Evolutionary conservation across 108 stramenopile species (phyloP), one percentile per base, ranked within the genome.

Genomic region (Stephanodiscus triporus): DNA sequence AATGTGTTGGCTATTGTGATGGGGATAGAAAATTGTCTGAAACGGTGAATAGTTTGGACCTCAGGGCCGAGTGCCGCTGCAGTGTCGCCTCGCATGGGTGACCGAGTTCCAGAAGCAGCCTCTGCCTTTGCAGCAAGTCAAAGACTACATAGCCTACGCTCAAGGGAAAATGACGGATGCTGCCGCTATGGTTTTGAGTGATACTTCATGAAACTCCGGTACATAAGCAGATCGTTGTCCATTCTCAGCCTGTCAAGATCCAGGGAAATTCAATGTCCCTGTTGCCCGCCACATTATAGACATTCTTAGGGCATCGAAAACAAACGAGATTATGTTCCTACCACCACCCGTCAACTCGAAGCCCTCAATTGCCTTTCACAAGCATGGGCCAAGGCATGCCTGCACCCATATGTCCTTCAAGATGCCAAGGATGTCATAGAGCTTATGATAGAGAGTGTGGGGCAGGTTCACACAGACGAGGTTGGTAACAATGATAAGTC

Each of bases 361-460:
- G 93, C 92, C 13, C 72, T 99, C 55, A 95, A 98, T 48, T 91
- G 94, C 16, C 77, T 96, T 2, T 87, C 94, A 9, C 96, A 99
- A 80, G 99, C 98, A 17, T 82, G 99, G 0, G 99, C 99, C 10
- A 97, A 97, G 61, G 89, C 97, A 24, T 97, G 97, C 55, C 84
- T 98, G 29, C 77, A 97, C 24, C 94, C 95, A 14, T 85, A 85
- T 59, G 97, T 98, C 14, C 86, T 97, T 9, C 83, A 95, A 73
- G 98, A 99, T 69, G 99, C 98, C n/a, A 63, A 94, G 76, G 98
- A 99, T 80, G 98, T 99, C 23, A 93, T 99, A 8, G 95, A 96
- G 51, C 71, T 99, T 16, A 83, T 93, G 89, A 73, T 78, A 47
- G 78, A 78, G 36, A 89, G 88, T 22, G 86, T 91, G 20, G 72